phyloP scores from a whole-genome alignment of 2,329 filamentous ascomycete species.

The Pseudogymnoascus sp. region DNA sequence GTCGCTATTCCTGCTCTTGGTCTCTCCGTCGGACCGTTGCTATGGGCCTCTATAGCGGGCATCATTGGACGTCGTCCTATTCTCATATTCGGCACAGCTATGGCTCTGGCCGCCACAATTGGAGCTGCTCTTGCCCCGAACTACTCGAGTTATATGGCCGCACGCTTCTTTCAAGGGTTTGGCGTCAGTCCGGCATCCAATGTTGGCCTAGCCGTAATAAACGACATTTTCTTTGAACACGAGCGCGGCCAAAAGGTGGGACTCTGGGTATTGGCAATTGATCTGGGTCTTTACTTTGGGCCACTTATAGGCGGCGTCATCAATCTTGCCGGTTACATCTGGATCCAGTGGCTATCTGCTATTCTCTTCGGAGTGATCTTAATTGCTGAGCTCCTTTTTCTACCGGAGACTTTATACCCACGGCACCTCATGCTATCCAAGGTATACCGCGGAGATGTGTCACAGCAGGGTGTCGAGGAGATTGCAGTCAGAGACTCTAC shows the following conservation, averaged over 20 bases:
- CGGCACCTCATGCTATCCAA: constrained; percentile 22
- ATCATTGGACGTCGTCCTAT: constrained; percentile 46
- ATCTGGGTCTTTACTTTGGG: constrained; percentile 43
- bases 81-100: constrained; percentile 36
- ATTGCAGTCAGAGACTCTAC: neutral
- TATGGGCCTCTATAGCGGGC: constrained; percentile 44
- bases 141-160: constrained; percentile 48
- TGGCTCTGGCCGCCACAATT: constrained; percentile 30
- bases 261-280: constrained; percentile 49
- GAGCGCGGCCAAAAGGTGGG: constrained; percentile 49
- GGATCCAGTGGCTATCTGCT: constrained; percentile 49
- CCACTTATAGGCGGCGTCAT: constrained; percentile 47
- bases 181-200: constrained; percentile 47
- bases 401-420: constrained; percentile 52
- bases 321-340: constrained; percentile 39
- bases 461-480: neutral
- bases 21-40: constrained; percentile 42
- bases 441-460: neutral
- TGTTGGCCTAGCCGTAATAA: constrained; percentile 47
- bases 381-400: constrained; percentile 40
- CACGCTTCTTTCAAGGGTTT: constrained; percentile 50
- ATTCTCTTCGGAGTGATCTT: constrained; percentile 45
- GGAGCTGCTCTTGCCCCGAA: constrained; percentile 10
- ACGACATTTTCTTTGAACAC: constrained; percentile 50
- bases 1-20: constrained; percentile 44